Conservation (phyloP, 805 yeast species). For the Barnettozyma populi region DNA sequence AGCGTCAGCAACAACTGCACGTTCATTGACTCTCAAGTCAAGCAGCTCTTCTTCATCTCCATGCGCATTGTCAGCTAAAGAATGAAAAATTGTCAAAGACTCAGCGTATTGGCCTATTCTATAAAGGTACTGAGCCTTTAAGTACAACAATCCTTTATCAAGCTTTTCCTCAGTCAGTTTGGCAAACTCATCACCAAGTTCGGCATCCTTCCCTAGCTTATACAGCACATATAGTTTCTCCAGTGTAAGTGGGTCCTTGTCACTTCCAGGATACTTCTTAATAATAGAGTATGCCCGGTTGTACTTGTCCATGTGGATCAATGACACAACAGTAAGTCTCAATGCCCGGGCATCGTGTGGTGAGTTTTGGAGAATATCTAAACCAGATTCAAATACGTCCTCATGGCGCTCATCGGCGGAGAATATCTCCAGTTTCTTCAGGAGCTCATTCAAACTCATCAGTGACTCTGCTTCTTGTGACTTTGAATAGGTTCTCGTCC, state of each 20-base stretch:
- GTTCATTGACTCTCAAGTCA: conserved; percentile 64
- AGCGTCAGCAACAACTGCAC: conserved; percentile 56
- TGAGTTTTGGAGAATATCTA: conserved; percentile 22
- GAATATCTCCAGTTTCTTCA: conserved; percentile 23
- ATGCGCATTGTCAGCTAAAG: conserved; percentile 34
- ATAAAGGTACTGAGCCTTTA: conserved; percentile 48
- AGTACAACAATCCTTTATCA: conserved; percentile 39
- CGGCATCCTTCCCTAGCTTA: conserved; percentile 38
- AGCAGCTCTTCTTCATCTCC: conserved; percentile 34
- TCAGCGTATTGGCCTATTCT: conserved; percentile 44
- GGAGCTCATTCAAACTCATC: conserved; percentile 24
- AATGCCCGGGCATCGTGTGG: conserved; percentile 30
- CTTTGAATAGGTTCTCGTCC: background rate
- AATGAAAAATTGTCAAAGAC: conserved; percentile 47
- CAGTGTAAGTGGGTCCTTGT: conserved; percentile 34
- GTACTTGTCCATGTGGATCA: conserved; percentile 63
- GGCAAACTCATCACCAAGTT: conserved; percentile 25
- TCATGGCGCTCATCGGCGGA: conserved; percentile 19
- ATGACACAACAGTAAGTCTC: conserved; percentile 48
- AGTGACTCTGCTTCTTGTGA: background rate
- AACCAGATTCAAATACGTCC: conserved; percentile 23
- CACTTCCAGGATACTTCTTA: conserved; percentile 30
- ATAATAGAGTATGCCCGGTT: conserved; percentile 43
- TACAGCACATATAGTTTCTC: conserved; percentile 63
- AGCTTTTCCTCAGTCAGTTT: conserved; percentile 18